phyloP scores from a whole-genome alignment of 2,329 filamentous ascomycete genomes.

The Venturia carpophila region DNA sequence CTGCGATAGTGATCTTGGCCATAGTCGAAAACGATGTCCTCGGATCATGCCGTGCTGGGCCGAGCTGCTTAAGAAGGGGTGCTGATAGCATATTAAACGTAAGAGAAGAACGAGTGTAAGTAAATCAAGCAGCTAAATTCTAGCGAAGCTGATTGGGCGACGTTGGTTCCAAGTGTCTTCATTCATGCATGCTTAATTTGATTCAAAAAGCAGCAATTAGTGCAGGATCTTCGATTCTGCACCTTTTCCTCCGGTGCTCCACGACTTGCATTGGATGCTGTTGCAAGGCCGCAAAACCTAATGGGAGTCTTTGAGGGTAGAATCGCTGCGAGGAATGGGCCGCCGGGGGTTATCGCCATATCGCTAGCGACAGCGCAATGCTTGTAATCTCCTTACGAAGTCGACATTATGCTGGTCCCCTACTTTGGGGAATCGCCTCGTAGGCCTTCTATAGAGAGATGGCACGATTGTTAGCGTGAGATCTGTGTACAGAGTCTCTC shows the following conservation, averaged over 20 bases:
- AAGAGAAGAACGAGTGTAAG: neutral
- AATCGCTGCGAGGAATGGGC: too few relatives aligned
- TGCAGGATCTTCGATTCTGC: neutral
- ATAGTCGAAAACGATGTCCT: neutral
- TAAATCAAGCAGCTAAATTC: neutral
- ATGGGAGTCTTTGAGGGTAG: too few relatives aligned
- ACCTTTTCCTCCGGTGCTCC: neutral
- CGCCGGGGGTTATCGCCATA: neutral
- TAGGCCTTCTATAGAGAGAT: neutral
- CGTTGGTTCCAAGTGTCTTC: neutral
- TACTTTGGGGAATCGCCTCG: neutral
- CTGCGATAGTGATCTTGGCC: neutral
- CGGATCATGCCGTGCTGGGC: neutral
- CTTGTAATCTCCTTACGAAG: neutral
- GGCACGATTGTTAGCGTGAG: neutral
- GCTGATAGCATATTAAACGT: neutral
- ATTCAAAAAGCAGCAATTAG: neutral
- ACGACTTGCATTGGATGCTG: neutral
- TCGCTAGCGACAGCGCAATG: neutral
- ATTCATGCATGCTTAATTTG: neutral
- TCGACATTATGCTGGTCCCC: neutral
- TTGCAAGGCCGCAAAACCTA: too few relatives aligned
- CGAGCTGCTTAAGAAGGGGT: neutral
- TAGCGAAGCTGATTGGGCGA: neutral
- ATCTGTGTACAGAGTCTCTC: conserved; percentile 17